A percentile compares a stretch with the other conserved stretches of the same genome.
Conservation (phyloP, 176 grass and related monocot species). For the Metroxylon sagu region DNA sequence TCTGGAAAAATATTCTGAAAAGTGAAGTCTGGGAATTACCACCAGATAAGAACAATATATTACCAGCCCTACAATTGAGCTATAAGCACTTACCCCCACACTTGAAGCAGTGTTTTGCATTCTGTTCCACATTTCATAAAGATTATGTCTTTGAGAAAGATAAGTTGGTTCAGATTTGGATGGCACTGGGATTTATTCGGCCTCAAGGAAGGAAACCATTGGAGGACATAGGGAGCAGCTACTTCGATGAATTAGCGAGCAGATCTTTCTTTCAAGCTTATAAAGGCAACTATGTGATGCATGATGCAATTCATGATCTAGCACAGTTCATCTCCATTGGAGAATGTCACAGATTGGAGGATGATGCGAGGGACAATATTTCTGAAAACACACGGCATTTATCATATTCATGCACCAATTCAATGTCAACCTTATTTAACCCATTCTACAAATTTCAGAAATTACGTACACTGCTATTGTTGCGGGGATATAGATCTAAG, state of each 20-base stretch:
- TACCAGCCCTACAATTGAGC: too few species aligned
- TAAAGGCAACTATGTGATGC: conserved; percentile 65
- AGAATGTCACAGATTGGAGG: conserved; percentile 54
- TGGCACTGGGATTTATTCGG: conserved; percentile 58
- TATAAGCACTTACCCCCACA: too few species aligned
- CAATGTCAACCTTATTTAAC: too few species aligned
- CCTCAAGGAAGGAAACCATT: conserved; percentile 29
- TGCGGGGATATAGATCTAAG: too few species aligned
- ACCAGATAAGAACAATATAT: too few species aligned
- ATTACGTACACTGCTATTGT: too few species aligned
- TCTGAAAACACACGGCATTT: too few species aligned
- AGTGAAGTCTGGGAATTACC: too few species aligned
- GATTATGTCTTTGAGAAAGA: conserved; percentile 53
- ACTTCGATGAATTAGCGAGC: conserved; percentile 59
- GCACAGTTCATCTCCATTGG: conserved; percentile 44
- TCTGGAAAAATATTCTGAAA: too few species aligned
- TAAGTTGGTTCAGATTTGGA: conserved; percentile 62
- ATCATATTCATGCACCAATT: too few species aligned
- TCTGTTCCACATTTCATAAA: conserved; percentile 75
- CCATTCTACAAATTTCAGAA: too few species aligned
- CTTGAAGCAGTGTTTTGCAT: conserved; percentile 68
- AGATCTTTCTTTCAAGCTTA: conserved; percentile 72
- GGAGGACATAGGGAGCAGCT: conserved; percentile 52
- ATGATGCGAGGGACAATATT: conserved; percentile 5
- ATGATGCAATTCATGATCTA: conserved; percentile 74